Conservation (phyloP, 441 rosid species). For the Pelargonium cotyledonis region DNA sequence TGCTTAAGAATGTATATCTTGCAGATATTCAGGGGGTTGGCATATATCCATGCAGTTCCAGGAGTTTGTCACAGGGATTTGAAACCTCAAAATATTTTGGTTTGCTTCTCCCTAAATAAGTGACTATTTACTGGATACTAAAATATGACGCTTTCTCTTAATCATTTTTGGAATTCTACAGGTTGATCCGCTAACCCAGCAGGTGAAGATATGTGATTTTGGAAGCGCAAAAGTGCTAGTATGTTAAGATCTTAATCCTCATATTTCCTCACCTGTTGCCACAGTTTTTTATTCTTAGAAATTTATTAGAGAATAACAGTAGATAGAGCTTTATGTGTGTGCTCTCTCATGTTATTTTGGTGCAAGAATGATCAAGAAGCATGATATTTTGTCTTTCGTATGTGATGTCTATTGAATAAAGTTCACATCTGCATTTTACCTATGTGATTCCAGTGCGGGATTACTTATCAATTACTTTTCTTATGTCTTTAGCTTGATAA, state of each 20-base stretch:
- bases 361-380: background rate
- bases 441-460: too few relatives aligned
- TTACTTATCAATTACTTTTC: too few relatives aligned
- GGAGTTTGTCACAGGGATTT: slow-evolving; percentile 96
- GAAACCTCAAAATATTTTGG: slow-evolving; percentile 98
- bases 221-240: slow-evolving; percentile 99
- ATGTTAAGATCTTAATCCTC: slow-evolving; percentile 22
- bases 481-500: too few relatives aligned
- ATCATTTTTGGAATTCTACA: slow-evolving; percentile 23
- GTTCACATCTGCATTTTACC: background rate
- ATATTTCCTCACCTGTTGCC: background rate
- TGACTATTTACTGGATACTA: background rate
- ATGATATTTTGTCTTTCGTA: background rate
- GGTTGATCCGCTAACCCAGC: slow-evolving; percentile 98
- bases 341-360: background rate
- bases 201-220: slow-evolving; percentile 96
- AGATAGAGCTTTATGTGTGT: background rate
- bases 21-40: slow-evolving; percentile 90
- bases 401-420: background rate
- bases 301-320: background rate
- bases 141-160: background rate
- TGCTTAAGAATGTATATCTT: background rate
- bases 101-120: slow-evolving; percentile 23
- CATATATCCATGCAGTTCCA: slow-evolving; percentile 79
- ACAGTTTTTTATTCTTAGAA: background rate